Base-by-base conservation (phyloP, 768 basidiomycete species). In the Hericium rajendrae region DNA sequence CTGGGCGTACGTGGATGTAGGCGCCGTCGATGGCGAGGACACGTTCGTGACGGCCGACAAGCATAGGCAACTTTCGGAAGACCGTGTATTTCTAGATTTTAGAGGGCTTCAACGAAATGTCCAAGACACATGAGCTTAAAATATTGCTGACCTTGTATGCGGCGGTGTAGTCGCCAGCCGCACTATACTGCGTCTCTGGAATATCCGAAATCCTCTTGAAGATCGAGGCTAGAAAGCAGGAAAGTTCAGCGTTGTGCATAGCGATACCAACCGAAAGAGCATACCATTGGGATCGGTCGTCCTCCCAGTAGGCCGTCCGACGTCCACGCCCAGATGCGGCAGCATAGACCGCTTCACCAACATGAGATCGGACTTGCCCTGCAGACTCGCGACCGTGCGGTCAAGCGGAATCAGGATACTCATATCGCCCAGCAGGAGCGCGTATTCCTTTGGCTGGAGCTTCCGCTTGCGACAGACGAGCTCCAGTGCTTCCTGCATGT, bases 401-500 rank as follows among this genome's bases (percentile, higher is more conserved):
- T 98, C 97, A 28, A 97, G 79, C 26, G 94, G 94, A 37, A 93
- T 85, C 55, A 92, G 71, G 41, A 95, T 85, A 57, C 83, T 85
- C 71, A 75, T 77, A 56, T 84, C 81, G 1, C 77, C 75, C 12
- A 74, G 69, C 41, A 94, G 73, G 20, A 98, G 78, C 1, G 90
- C 91, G 72, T 93, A 97, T 57, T 92, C 86, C 57, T 86, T 82
- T 32, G 87, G 79, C 11, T 86, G 79, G 28, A 91, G 70, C 65
- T 82, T 83, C 51, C 85, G 79, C 66, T 81, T 82, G 39, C 80
- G 76, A 67, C 89, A 92, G 1, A 91, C 86, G 20, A 85, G 75
- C 60, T 97, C 95, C 22, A 97, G 79, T 1, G 91, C 91, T 69
- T 98, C 95, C 64, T 94, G 93, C 82, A 97, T 88, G 69, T 98